Evolutionary conservation across 225 moss, liverwort and hornwort genomes (phyloP).

Genomic region (Marchantia paleacea): DNA sequence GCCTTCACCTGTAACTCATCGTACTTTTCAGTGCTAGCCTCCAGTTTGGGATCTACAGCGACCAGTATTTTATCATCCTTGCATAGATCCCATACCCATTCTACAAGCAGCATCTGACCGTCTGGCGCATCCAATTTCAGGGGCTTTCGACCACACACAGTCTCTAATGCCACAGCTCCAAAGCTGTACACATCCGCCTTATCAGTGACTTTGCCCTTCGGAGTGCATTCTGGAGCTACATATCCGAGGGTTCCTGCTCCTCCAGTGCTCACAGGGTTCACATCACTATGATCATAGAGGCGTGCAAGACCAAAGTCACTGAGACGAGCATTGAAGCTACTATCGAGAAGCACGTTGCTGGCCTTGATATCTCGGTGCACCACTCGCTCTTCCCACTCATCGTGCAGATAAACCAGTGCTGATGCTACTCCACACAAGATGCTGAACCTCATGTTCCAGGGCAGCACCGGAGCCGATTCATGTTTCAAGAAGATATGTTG

Average conservation of each 20-base stretch:
- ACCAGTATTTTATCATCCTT: no score
- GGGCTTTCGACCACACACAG: no score
- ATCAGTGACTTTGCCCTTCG: neutral
- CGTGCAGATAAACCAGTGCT: constrained; percentile 8
- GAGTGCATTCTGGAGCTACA: constrained; percentile 15
- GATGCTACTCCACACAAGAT: constrained; percentile 4
- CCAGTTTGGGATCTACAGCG: no score
- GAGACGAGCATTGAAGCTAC: constrained; percentile 6
- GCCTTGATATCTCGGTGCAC: constrained; percentile 14
- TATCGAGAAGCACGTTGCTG: constrained; percentile 6
- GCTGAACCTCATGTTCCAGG: neutral
- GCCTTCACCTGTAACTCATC: no score
- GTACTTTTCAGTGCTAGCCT: no score
- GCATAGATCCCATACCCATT: no score
- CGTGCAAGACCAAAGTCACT: constrained; percentile 9
- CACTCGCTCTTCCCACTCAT: neutral
- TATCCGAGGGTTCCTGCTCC: constrained; percentile 3
- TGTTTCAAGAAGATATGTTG: neutral
- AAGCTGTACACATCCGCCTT: constrained; percentile 16
- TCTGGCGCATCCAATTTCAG: no score
- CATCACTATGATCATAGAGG: neutral
- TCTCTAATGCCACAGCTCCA: constrained; percentile 3
- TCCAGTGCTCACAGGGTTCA: neutral
- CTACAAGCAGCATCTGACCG: no score
- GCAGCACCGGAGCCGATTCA: neutral